Percentiles rank a stretch among this genome's conserved stretches.
Conservation (phyloP, 352 stramenopile genomes). For the Globisporangium ultimum region DNA sequence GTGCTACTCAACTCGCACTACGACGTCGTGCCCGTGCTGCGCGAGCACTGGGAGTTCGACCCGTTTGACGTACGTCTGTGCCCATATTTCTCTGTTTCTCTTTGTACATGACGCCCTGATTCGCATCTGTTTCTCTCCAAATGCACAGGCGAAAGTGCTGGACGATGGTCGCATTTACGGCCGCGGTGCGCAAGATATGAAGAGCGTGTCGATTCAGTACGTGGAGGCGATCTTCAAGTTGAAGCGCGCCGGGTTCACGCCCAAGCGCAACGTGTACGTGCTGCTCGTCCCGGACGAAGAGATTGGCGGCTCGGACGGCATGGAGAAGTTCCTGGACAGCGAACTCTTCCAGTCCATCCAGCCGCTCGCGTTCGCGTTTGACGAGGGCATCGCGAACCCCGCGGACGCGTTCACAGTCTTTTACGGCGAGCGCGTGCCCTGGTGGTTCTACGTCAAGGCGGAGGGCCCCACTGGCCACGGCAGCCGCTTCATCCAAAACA, state of each 20-base stretch:
- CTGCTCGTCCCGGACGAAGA: slow-evolving; percentile 94
- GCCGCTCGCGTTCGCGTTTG: slow-evolving; percentile 90
- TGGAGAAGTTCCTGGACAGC: slow-evolving; percentile 88
- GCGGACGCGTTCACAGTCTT: slow-evolving; percentile 93
- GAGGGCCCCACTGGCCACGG: slow-evolving; percentile 83
- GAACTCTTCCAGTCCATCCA: slow-evolving; percentile 78
- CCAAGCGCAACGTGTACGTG: slow-evolving; percentile 89
- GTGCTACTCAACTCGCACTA: slow-evolving; percentile 95
- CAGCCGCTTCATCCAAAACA: slow-evolving; percentile 94
- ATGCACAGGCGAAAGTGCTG: slow-evolving; percentile 45
- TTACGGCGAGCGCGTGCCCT: slow-evolving; percentile 93
- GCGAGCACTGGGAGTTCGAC: slow-evolving; percentile 83
- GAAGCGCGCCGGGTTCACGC: slow-evolving; percentile 58
- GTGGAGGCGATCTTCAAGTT: slow-evolving; percentile 86
- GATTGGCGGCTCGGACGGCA: slow-evolving; percentile 92
- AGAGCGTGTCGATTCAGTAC: slow-evolving; percentile 96
- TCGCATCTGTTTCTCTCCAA: not conserved
- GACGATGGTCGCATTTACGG: slow-evolving; percentile 89
- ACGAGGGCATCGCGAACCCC: slow-evolving; percentile 93
- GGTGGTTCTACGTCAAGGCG: slow-evolving; percentile 89
- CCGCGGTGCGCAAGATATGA: slow-evolving; percentile 93
- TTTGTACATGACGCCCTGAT: not conserved
- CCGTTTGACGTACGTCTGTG: slow-evolving; percentile 68
- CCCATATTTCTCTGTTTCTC: not conserved
- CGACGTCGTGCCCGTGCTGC: slow-evolving; percentile 91